Percentiles rank a stretch among this genome's conserved stretches.
Evolutionary conservation across 148 eudicot genomes (phyloP).

Genomic region (Polygonum maritimum): DNA sequence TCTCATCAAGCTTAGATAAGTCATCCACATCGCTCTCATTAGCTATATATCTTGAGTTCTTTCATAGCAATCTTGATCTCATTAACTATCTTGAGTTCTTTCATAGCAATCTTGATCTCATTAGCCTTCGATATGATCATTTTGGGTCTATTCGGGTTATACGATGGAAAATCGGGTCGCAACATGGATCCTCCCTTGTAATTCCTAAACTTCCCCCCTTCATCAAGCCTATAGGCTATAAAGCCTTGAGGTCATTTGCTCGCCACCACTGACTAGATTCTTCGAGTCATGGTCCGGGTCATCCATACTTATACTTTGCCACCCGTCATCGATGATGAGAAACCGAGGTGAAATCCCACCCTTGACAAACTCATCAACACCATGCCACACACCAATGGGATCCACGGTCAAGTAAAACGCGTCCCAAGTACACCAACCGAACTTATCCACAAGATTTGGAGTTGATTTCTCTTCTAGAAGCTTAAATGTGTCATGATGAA

Average conservation of each 20-base stretch:
- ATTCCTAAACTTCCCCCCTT: conserved; percentile 42
- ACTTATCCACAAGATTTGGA: conserved; percentile 13
- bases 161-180: conserved; percentile 28
- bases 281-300: conserved; percentile 28
- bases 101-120: conserved; percentile 41
- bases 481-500: conserved; percentile 47
- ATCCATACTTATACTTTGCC: conserved; percentile 49
- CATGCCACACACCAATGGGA: conserved; percentile 32
- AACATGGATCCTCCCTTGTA: conserved; percentile 37
- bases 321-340: conserved; percentile 61
- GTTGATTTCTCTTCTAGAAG: conserved; percentile 50
- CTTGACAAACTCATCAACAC: conserved; percentile 37
- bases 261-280: conserved; percentile 43
- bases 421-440: too few species aligned
- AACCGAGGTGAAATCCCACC: conserved; percentile 42
- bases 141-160: conserved; percentile 44
- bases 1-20: conserved; percentile 19
- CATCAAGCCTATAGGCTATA: conserved; percentile 38
- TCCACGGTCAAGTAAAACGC: too few species aligned
- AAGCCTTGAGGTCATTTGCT: conserved; percentile 63
- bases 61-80: conserved; percentile 45
- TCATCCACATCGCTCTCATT: conserved; percentile 20
- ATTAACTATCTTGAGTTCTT: conserved; percentile 25
- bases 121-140: conserved; percentile 42
- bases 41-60: conserved; percentile 27